Conservation (phyloP, 352 stramenopile genomes). For the Phytopythium boreale region DNA sequence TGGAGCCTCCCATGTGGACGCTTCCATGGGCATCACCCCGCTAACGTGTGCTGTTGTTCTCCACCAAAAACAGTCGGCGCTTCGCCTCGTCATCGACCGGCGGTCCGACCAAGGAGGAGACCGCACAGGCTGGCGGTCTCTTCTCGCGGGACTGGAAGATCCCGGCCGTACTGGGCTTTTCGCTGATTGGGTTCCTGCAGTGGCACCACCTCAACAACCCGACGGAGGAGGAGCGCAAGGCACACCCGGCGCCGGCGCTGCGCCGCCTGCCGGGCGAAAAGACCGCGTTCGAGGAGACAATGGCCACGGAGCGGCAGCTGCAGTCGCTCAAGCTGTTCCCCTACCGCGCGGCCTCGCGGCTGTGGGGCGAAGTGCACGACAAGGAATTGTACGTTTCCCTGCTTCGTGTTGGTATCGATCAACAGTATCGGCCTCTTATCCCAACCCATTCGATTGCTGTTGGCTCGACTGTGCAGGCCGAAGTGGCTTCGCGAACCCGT, state of each 20-base stretch:
- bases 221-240: constrained; percentile 63
- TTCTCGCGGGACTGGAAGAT: constrained; percentile 61
- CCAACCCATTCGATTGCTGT: constrained; percentile 2
- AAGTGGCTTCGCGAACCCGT: constrained; percentile 64
- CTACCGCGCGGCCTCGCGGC: constrained; percentile 70
- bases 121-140: constrained; percentile 6
- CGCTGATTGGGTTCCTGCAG: constrained; percentile 69
- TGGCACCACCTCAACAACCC: constrained; percentile 65
- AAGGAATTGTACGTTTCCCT: constrained; percentile 67
- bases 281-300: constrained; percentile 60
- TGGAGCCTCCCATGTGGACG: not conserved
- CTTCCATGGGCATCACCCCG: not conserved
- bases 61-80: not conserved
- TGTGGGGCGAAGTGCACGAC: constrained; percentile 77
- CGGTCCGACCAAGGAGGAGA: not conserved
- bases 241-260: constrained; percentile 43
- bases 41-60: not conserved
- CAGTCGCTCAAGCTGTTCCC: constrained; percentile 74
- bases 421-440: not conserved
- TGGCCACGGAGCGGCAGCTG: constrained; percentile 69
- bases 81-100: constrained; percentile 11
- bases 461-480: constrained; percentile 40
- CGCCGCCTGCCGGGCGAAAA: constrained; percentile 44
- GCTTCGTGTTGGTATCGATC: not conserved
- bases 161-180: constrained; percentile 56